These are phyloP conservation scores for Carex cristatella DNA, from an alignment of 176 grass and related monocot genomes.

Conservation along the genomic window DNA sequence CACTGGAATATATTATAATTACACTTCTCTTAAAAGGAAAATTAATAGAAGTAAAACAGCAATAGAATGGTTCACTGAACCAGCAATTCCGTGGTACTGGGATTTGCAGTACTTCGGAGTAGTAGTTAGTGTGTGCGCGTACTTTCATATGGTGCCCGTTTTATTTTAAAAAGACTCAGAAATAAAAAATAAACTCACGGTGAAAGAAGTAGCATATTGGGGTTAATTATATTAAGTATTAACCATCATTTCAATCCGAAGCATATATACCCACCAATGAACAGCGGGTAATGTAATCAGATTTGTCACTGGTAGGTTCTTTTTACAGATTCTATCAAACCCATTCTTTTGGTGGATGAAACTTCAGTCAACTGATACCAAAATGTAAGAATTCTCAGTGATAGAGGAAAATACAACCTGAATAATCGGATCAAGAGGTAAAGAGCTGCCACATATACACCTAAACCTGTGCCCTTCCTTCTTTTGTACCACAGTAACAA, in stretches of 20 bases:
- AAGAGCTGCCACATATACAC: slow-evolving; percentile 54
- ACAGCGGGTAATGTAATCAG: background rate
- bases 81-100: background rate
- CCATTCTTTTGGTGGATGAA: background rate
- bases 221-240: background rate
- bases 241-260: background rate
- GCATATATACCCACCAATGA: background rate
- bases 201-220: background rate
- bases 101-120: background rate
- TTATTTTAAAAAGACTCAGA: background rate
- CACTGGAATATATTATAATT: slow-evolving; percentile 48
- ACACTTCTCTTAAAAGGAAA: background rate
- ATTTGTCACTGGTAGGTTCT: background rate
- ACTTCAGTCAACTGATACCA: background rate
- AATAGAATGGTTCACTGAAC: background rate
- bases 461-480: slow-evolving; percentile 44
- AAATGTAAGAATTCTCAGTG: background rate
- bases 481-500: background rate
- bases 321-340: background rate
- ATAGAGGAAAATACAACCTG: slow-evolving; percentile 42
- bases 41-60: background rate
- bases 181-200: background rate
- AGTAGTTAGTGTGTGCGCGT: background rate
- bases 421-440: slow-evolving; percentile 50
- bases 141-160: background rate